Percentiles rank a stretch among this genome's conserved stretches.
Evolutionary conservation across 2,329 filamentous ascomycete species (phyloP).

Genomic region (Clarireedia sp.): DNA sequence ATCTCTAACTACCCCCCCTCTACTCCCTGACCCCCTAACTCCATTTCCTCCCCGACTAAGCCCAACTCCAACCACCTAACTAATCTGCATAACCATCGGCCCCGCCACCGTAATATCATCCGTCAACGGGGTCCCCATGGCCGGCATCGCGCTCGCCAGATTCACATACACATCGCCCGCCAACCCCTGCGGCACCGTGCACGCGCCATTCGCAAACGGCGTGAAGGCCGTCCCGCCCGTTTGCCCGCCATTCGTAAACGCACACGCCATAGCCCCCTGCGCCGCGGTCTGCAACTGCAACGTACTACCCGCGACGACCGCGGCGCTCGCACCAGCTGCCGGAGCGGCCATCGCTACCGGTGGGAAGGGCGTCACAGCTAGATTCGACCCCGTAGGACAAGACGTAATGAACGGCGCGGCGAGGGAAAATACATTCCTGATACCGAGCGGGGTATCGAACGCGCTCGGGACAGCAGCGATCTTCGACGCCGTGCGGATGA

Average conservation of each 20-base stretch:
- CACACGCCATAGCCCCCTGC: constrained; percentile 51
- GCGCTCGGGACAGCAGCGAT: constrained; percentile 56
- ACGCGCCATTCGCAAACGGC: constrained; percentile 46
- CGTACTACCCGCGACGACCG: constrained; percentile 34
- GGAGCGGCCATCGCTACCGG: constrained; percentile 42
- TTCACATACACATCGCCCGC: constrained; percentile 60
- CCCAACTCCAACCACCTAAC: constrained; percentile 14
- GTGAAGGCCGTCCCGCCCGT: constrained; percentile 54
- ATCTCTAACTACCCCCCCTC: not conserved
- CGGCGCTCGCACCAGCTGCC: constrained; percentile 33
- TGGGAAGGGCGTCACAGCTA: constrained; percentile 57
- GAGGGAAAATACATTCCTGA: constrained; percentile 64
- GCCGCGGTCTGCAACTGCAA: constrained; percentile 44
- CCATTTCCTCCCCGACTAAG: not conserved
- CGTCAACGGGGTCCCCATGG: constrained; percentile 44
- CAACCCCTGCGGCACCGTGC: constrained; percentile 53
- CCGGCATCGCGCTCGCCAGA: constrained; percentile 47
- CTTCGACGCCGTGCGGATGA: constrained; percentile 55
- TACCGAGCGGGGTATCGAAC: constrained; percentile 62
- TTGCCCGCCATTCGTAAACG: constrained; percentile 54
- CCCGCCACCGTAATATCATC: constrained; percentile 61
- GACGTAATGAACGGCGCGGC: constrained; percentile 64
- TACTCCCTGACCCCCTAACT: not conserved
- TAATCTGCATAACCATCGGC: constrained; percentile 45
- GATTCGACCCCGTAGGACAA: constrained; percentile 59